Base-by-base conservation (phyloP, 2,329 filamentous ascomycete species). In the Sporothrix curviconia region DNA sequence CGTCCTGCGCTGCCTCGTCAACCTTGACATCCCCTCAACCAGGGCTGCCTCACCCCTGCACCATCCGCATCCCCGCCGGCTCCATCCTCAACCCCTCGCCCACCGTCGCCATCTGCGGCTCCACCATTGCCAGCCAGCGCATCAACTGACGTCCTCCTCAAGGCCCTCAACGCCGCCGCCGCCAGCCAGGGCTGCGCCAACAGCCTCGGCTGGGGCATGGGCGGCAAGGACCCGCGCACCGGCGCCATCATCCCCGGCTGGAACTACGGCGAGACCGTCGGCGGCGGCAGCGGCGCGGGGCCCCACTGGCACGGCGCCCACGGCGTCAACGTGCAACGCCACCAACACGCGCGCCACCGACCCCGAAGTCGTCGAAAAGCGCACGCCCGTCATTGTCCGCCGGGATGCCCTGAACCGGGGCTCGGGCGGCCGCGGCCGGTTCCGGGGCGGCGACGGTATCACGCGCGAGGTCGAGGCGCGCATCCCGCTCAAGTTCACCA, bases 91-190 rank as follows among this genome's bases (percentile, higher is more conserved):
- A 68, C 19, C 72, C 72, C 2, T 66, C 51, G 3, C 19, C 51
- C 36, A 57, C 39, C 7, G 59, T 64, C 0, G 64, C 70, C 0
- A 59, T 64, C 30, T 70, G 67, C 1, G 71, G 65, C 86, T 90
- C 0, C 61, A 70, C 63, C 53, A 46, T 56, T 11, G 25, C 62
- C 4, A 69, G 68, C 4, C 69, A 71, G 60, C 66, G 70, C 7
- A 66, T 71, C 1, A 67, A 37, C 68, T 4, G 69, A 71, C 32
- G 60, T 67, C 0, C 67, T 72, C n/a, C 60, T 73, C 8, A 60
- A 64, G 1, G 68, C 67, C 2, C 71, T 71, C 24, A 59, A 55
- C n/a, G 59, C 55, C 17, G 58, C 59, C 7, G 66, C 63, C 4
- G 69, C 67, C 3, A 63, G 60, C 50, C 69, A 71, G 43, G 69